These are phyloP conservation scores for Leccinellum luteum DNA, from an alignment of 768 basidiomycete genomes.

Conservation along the genomic window DNA sequence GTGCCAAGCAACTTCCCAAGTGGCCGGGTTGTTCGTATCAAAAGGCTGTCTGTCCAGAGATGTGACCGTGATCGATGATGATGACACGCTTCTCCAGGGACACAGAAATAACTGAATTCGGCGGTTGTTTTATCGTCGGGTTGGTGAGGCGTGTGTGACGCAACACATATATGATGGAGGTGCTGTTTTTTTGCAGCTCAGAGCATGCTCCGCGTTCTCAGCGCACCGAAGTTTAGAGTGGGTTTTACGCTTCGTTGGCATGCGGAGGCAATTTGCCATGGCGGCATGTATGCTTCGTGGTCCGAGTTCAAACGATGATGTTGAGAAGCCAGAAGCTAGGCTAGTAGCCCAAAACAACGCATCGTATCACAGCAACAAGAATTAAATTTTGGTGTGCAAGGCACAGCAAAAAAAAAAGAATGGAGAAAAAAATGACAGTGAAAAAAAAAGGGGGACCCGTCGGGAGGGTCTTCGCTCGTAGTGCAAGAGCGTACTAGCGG, in stretches of 20 bases:
- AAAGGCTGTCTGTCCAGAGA: constrained; percentile 21
- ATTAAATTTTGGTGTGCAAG: constrained; percentile 17
- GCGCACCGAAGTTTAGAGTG: not conserved
- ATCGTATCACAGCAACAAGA: not conserved
- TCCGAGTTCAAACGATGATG: constrained; percentile 2
- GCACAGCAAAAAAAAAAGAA: constrained; percentile 7
- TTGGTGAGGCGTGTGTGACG: not conserved
- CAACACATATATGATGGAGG: not conserved
- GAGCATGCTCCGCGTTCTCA: constrained; percentile 23
- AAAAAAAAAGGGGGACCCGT: constrained; percentile 4
- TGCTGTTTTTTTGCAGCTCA: constrained; percentile 13
- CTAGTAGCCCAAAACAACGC: constrained; percentile 6
- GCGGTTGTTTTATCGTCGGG: constrained; percentile 2
- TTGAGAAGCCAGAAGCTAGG: constrained; percentile 3
- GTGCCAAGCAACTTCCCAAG: not conserved
- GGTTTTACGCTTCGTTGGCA: not conserved
- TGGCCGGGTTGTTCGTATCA: constrained; percentile 15
- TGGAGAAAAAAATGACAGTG: not conserved
- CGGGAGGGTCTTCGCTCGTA: constrained; percentile 19
- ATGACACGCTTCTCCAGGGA: constrained; percentile 12
- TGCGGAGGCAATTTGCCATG: not conserved
- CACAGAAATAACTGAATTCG: constrained; percentile 1
- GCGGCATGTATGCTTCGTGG: constrained; percentile 4
- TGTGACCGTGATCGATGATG: constrained; percentile 5
- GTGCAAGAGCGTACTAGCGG: constrained; percentile 19